A percentile compares a stretch with the other conserved stretches of the same genome.
These are phyloP conservation scores for Mycena indigotica DNA, from an alignment of 768 basidiomycete genomes.

Conservation along the genomic window DNA sequence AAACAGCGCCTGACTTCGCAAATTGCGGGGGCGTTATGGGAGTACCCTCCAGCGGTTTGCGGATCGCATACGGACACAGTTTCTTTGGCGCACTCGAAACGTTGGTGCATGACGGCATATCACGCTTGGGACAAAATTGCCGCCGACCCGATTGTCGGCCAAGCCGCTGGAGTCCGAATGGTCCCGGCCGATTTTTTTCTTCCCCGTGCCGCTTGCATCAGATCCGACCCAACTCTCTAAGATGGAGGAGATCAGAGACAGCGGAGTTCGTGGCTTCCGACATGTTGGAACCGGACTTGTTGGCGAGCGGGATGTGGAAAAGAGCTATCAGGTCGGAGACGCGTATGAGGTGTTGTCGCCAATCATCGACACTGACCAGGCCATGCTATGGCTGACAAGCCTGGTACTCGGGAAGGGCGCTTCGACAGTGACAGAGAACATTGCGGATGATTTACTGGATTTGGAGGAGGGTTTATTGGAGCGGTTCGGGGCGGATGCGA, in stretches of 20 bases:
- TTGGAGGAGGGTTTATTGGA: slow-evolving; percentile 28
- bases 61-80: slow-evolving; percentile 40
- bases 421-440: slow-evolving; percentile 26
- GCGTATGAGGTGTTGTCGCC: slow-evolving; percentile 38
- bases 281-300: slow-evolving; percentile 26
- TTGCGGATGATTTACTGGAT: slow-evolving; percentile 34
- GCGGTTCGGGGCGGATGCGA: slow-evolving; percentile 31
- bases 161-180: slow-evolving; percentile 35
- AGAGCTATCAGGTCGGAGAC: slow-evolving; percentile 30
- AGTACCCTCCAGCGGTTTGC: slow-evolving; percentile 43
- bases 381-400: slow-evolving; percentile 36
- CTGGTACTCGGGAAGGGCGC: slow-evolving; percentile 27
- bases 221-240: neutral
- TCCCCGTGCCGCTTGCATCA: slow-evolving; percentile 12
- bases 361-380: slow-evolving; percentile 39
- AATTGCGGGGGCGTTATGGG: slow-evolving; percentile 30
- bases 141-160: slow-evolving; percentile 24
- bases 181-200: slow-evolving; percentile 39
- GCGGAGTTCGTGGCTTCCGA: slow-evolving; percentile 30
- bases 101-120: slow-evolving; percentile 41
- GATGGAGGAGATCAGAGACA: slow-evolving; percentile 27
- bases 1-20: slow-evolving; percentile 1
- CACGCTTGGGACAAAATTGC: slow-evolving; percentile 31
- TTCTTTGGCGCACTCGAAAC: slow-evolving; percentile 35
- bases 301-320: slow-evolving; percentile 30